These are phyloP conservation scores for Lactifluus volemus DNA, from an alignment of 768 basidiomycete species.

Conservation along the genomic window DNA sequence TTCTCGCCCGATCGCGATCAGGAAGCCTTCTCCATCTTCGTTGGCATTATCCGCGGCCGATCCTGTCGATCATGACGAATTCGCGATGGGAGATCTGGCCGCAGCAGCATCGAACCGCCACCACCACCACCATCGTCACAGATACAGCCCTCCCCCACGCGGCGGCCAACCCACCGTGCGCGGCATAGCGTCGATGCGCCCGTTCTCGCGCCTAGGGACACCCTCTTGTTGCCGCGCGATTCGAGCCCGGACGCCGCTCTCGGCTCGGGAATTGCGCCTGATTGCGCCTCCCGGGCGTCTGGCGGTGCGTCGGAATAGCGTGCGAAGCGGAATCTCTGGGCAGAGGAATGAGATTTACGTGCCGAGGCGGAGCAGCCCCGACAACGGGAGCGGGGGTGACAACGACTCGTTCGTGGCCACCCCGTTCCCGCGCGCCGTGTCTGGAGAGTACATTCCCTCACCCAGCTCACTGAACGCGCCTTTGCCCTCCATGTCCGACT, in stretches of 20 bases:
- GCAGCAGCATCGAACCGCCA: constrained; percentile 30
- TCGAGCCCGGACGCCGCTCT: constrained; percentile 44
- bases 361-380: constrained; percentile 7
- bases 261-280: constrained; percentile 26
- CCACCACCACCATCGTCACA: too few relatives aligned
- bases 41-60: background rate
- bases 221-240: constrained; percentile 33
- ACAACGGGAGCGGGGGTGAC: constrained; percentile 9
- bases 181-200: constrained; percentile 52
- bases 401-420: constrained; percentile 33
- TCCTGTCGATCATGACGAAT: background rate
- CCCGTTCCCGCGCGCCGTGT: constrained; percentile 58
- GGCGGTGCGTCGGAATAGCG: constrained; percentile 47
- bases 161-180: constrained; percentile 55
- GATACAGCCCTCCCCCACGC: constrained; percentile 32
- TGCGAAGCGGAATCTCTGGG: background rate
- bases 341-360: constrained; percentile 10
- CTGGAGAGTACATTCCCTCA: constrained; percentile 40
- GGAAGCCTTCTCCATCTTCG: constrained; percentile 3
- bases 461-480: constrained; percentile 25
- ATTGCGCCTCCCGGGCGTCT: constrained; percentile 32
- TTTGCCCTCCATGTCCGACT: background rate
- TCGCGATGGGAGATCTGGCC: background rate
- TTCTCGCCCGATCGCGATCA: constrained; percentile 12
- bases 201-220: constrained; percentile 30